Evolutionary conservation across 2,329 filamentous ascomycete genomes (phyloP), one percentile per base, ranked within the genome.

Genomic region (Nannizziopsis arthrosporioides): DNA sequence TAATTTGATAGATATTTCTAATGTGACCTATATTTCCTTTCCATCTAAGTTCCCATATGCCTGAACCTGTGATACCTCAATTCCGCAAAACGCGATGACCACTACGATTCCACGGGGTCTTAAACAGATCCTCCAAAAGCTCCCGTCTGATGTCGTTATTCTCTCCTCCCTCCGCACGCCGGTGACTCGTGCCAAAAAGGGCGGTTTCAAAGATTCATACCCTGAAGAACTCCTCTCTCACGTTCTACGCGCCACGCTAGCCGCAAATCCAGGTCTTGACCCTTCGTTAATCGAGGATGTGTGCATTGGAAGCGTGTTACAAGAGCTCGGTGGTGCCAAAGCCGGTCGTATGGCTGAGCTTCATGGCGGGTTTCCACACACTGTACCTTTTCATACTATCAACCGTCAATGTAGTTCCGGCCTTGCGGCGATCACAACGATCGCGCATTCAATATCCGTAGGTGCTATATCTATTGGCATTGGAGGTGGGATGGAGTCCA

Each of bases 401-500:
- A 95, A 95, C 70, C 77, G 90, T 35, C 88, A 89, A 11, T 95
- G 89, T 66, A 80, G 81, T 12, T 85, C 80, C 5, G 83, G 82
- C 2, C 73, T 95, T 43, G 82, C 85, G 56, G 81, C 84, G 19
- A 82, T 95, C 44, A 82, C 86, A 1, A 70, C 73, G 11, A 73
- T 94, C 2, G 84, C 85, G 4, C 80, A 83, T 49, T 75, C 82
- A 53, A 92, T 95, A 57, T 76, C 79, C n/a, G 73, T 76, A 0
- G 87, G 84, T 1, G 76, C 78, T 56, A 83, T 90, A 44, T 76
- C 81, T 53, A 73, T 75, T 0, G 89, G 86, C 51, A 79, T 95
- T 53, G 89, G 81, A 8, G 89, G 85, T 1, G 89, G 89, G 27
- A 94, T 93, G 85, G 89, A 95, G 75, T 90, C 84, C 69, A 95